Conservation (phyloP, 257 asterid genomes). For the Striga asiatica region DNA sequence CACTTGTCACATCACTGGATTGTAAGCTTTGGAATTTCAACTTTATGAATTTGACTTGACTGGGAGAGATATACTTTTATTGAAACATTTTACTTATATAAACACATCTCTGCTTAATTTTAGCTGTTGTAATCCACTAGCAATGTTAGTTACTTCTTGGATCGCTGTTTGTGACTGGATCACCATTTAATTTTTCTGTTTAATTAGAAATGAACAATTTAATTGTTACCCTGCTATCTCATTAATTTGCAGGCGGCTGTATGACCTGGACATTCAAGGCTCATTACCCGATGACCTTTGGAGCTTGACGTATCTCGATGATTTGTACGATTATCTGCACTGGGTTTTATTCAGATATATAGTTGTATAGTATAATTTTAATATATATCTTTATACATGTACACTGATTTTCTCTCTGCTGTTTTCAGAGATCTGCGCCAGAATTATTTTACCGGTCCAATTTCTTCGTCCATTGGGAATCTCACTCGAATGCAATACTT, state of each 20-base stretch:
- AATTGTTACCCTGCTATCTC: not conserved
- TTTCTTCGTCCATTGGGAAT: slow-evolving; percentile 49
- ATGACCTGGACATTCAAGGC: slow-evolving; percentile 18
- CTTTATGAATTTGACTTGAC: too few species aligned
- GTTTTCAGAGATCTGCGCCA: slow-evolving; percentile 37
- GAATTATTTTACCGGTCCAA: slow-evolving; percentile 61
- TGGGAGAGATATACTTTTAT: too few species aligned
- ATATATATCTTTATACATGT: not conserved
- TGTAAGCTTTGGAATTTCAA: slow-evolving; percentile 19
- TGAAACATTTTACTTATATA: too few species aligned
- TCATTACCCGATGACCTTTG: slow-evolving; percentile 39
- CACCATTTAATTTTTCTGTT: too few species aligned
- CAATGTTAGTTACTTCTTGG: too few species aligned
- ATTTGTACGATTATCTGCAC: slow-evolving; percentile 23
- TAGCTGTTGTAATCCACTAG: too few species aligned
- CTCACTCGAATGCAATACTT: slow-evolving; percentile 58
- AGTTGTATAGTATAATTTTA: not conserved
- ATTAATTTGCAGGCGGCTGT: slow-evolving; percentile 27
- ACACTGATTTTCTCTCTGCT: not conserved
- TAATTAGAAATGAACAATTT: too few species aligned
- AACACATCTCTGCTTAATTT: too few species aligned
- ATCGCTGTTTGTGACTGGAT: too few species aligned
- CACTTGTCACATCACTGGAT: slow-evolving; percentile 32
- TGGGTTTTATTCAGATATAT: not conserved
- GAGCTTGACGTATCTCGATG: slow-evolving; percentile 33